Evolutionary conservation across 208 protist genomes (phyloP).

Genomic region (Acanthamoeba culbertsoni): DNA sequence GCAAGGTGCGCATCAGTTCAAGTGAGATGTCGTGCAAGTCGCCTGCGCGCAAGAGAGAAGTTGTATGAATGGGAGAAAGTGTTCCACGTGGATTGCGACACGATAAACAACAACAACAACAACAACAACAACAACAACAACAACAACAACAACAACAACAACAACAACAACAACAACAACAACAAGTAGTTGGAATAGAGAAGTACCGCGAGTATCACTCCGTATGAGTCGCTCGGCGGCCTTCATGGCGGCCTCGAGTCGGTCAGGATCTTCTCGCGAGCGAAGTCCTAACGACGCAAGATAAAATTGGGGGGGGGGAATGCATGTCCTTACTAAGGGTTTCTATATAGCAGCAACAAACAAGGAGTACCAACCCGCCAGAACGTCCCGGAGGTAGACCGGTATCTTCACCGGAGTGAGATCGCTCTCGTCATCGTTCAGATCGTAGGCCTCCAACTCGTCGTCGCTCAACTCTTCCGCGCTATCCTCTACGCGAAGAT

Average conservation of each 20-base stretch:
- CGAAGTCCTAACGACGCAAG: background rate
- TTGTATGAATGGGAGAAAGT: background rate
- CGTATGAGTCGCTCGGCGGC: background rate
- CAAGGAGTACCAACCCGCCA: background rate
- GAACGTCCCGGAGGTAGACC: constrained; percentile 13
- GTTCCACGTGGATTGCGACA: background rate
- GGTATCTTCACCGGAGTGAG: background rate
- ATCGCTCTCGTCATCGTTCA: constrained; percentile 9
- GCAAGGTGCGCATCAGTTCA: constrained; percentile 18
- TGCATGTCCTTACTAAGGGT: no score
- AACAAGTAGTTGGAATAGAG: no score
- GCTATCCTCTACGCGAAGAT: background rate
- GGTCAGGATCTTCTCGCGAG: background rate
- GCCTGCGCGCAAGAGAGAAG: background rate
- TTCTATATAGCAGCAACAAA: no score
- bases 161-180: no score
- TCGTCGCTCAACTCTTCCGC: background rate
- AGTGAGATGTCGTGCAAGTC: background rate
- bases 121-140: no score
- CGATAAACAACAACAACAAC: no score
- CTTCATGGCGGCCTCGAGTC: background rate
- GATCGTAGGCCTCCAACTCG: background rate
- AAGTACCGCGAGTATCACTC: background rate
- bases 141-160: no score
- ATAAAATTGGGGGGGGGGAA: background rate